These are phyloP conservation scores for Russula olivacea DNA, from an alignment of 768 basidiomycete genomes.

Conservation along the genomic window DNA sequence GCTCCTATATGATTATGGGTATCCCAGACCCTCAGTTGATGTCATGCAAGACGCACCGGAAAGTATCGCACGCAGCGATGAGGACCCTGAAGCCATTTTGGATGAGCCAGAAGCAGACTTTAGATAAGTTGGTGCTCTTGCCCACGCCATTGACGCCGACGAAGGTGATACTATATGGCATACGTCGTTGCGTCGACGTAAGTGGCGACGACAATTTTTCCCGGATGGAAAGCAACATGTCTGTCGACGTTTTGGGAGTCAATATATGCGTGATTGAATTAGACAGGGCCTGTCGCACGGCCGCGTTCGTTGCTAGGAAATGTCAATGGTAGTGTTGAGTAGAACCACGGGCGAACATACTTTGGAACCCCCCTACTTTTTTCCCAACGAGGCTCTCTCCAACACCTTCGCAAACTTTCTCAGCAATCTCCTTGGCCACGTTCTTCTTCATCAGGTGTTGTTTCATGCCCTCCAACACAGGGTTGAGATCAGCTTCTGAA, in stretches of 20 bases:
- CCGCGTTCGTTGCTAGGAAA: slow-evolving; percentile 66
- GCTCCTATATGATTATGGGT: slow-evolving; percentile 44
- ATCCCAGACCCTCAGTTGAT: not conserved
- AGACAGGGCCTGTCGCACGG: slow-evolving; percentile 78
- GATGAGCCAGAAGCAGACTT: slow-evolving; percentile 98
- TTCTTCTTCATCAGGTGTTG: slow-evolving; percentile 99
- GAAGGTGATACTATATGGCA: slow-evolving; percentile 91
- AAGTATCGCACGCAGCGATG: slow-evolving; percentile 98
- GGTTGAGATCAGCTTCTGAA: slow-evolving; percentile 75
- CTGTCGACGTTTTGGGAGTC: slow-evolving; percentile 96
- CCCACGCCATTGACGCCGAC: slow-evolving; percentile 99
- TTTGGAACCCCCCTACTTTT: slow-evolving; percentile 85
- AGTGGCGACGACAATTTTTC: slow-evolving; percentile 75
- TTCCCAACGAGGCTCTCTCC: slow-evolving; percentile 84
- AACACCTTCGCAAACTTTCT: slow-evolving; percentile 93
- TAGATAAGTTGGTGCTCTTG: slow-evolving; percentile 95
- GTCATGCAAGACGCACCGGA: slow-evolving; percentile 47
- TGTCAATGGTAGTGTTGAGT: slow-evolving; percentile 12
- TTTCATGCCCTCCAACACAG: slow-evolving; percentile 90
- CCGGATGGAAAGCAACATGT: slow-evolving; percentile 87
- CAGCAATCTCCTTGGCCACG: slow-evolving; percentile 91
- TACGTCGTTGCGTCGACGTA: slow-evolving; percentile 66
- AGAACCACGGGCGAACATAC: slow-evolving; percentile 39
- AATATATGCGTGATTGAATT: slow-evolving; percentile 87
- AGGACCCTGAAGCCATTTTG: slow-evolving; percentile 91